phyloP scores from a whole-genome alignment of 2,329 filamentous ascomycete species.

The Xylariales sp. region DNA sequence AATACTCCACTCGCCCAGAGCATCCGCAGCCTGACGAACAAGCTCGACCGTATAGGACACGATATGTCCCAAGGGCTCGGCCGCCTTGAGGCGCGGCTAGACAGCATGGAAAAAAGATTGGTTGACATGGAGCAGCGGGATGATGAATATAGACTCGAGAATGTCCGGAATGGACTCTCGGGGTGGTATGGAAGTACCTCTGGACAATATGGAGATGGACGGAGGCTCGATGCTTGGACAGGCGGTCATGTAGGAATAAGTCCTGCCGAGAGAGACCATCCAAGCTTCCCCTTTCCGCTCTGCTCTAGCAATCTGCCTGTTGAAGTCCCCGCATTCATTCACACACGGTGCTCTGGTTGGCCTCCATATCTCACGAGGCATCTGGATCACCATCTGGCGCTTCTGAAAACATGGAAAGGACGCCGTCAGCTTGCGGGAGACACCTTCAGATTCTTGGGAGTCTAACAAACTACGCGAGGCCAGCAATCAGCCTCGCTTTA shows the following conservation, averaged over 20 bases:
- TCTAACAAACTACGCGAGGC: too few relatives aligned
- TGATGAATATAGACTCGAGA: slow-evolving; percentile 30
- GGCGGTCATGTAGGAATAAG: slow-evolving; percentile 26
- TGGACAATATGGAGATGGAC: slow-evolving; percentile 36
- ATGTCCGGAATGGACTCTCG: slow-evolving; percentile 32
- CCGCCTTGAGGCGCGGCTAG: slow-evolving; percentile 45
- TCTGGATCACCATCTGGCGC: too few relatives aligned
- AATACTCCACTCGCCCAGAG: slow-evolving; percentile 54
- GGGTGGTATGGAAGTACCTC: slow-evolving; percentile 30
- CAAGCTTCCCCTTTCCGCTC: too few relatives aligned
- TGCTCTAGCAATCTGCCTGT: too few relatives aligned
- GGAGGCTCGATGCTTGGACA: slow-evolving; percentile 28
- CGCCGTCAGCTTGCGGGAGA: too few relatives aligned
- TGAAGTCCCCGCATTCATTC: too few relatives aligned
- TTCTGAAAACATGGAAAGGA: too few relatives aligned
- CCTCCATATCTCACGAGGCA: too few relatives aligned
- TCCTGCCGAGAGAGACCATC: too few relatives aligned
- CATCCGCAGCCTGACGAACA: slow-evolving; percentile 54
- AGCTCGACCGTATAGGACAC: slow-evolving; percentile 54
- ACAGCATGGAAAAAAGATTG: slow-evolving; percentile 50
- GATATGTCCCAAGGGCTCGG: slow-evolving; percentile 50
- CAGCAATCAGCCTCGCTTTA: too few relatives aligned
- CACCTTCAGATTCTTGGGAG: too few relatives aligned
- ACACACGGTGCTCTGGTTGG: too few relatives aligned
- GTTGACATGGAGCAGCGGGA: slow-evolving; percentile 44